Base-by-base conservation (phyloP, 1,139 yeast genomes). In the Geotrichum candidum region DNA sequence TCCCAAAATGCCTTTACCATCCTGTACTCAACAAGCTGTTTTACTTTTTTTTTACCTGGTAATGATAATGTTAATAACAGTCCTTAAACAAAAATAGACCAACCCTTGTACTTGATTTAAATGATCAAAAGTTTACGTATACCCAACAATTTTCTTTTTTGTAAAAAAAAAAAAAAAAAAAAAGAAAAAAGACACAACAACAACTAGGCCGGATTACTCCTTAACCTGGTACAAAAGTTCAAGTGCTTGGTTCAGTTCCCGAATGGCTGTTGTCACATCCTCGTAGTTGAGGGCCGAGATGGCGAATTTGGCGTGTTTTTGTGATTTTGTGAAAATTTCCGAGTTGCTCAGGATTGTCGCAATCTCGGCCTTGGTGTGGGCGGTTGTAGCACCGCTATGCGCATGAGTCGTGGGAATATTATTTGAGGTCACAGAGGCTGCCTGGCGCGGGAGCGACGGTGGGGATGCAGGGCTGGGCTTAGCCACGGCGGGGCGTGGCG, bases 281-380 rank as follows among this genome's bases (percentile, higher is more conserved):
- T 94, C 98, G 73, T 91, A 94, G 72, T 91, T 92, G 68, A 94
- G 80, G 0, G 99, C 99, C 57, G 96, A 89, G 10, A 92, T 87
- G 2, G 97, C 98, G 73, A 86, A 94, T 73, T 87, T 89, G 58
- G 97, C 94, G 67, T 85, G 88, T 70, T 88, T 90, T 71, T 92
- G 97, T 0, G 91, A 88, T 66, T 80, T 78, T n/a, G 82, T 67
- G 27, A 88, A 84, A 50, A 81, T 78, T 63, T 88, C 90, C 23
- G 87, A 82, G 53, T 82, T 80, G 65, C 82, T 81, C 64, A 88
- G 72, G 54, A 88, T 82, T 50, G 76, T 72, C 51, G 75, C 74
- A 33, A 87, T 80, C 54, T 82, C 80, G 33, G 76, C 80, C 63
- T 77, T 77, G 10, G 83, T 74, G 51, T 77, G 70, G 27, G 74